These are phyloP conservation scores for Didymella segeticola DNA, from an alignment of 2,329 filamentous ascomycete genomes.

Conservation along the genomic window DNA sequence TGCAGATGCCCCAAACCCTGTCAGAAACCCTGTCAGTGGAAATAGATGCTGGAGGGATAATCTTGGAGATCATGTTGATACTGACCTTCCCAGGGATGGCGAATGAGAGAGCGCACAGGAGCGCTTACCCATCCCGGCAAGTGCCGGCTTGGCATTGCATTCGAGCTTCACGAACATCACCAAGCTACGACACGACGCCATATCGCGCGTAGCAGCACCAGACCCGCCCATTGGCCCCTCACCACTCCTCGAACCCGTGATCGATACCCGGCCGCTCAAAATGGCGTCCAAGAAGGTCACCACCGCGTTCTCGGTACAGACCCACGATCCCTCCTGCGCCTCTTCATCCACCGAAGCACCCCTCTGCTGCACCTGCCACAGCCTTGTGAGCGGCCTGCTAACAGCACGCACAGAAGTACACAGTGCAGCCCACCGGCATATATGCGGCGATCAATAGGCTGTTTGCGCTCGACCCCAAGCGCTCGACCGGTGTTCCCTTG, in stretches of 20 bases:
- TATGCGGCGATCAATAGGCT: constrained; percentile 83
- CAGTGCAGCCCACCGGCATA: constrained; percentile 84
- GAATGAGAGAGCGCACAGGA: constrained; percentile 19
- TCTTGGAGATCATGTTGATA: no score
- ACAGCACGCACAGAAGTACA: constrained; percentile 78
- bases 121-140: constrained; percentile 25
- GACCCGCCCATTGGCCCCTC: constrained; percentile 33
- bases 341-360: constrained; percentile 10
- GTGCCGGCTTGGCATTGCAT: constrained; percentile 29
- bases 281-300: constrained; percentile 44
- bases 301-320: constrained; percentile 40
- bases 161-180: constrained; percentile 36
- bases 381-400: not conserved
- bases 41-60: not conserved
- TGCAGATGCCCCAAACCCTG: no score
- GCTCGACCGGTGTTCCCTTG: constrained; percentile 89
- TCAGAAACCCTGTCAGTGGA: no score
- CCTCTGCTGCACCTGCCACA: constrained; percentile 6
- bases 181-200: constrained; percentile 29
- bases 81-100: not conserved
- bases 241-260: constrained; percentile 22
- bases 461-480: constrained; percentile 82
- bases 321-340: constrained; percentile 2
- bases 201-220: constrained; percentile 25
- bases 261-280: constrained; percentile 23